Base-by-base conservation (phyloP, 371 early-diverging fungal genomes). In the Sporodiniella umbellata region DNA sequence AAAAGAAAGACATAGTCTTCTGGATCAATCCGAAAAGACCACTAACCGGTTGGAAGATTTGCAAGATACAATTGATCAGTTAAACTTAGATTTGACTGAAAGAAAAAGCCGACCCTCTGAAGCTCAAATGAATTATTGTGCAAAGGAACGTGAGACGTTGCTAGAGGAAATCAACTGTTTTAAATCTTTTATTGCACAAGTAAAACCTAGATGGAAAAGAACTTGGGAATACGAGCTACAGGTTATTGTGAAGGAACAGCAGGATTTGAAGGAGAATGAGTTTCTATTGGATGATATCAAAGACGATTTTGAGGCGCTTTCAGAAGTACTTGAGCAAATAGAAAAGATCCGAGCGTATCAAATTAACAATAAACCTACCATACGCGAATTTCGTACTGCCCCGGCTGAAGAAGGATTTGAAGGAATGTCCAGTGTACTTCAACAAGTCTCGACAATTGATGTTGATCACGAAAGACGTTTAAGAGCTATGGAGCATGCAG, bases 171-270 rank as follows among this genome's bases (percentile, higher is more conserved):
- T 84, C 30, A 68, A 72, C 15, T 72, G 77, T 26, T 80, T 88
- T 33, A 58, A 74, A 8, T 57, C 66, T 22, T 87, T 79, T 40
- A 81, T 92, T 46, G 70, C 70, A 38, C 74, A 81, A 12, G 75
- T 85, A 6, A 78, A 83, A 23, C 83, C 89, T 11, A 67, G 72
- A 4, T 92, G 92, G 92, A 90, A 90, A 55, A 85, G 81, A 68
- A 85, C 86, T 0, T 92, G 91, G 91, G 89, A 90, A 52, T 77
- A 79, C 11, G 91, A 90, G 59, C 63, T 92, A 30, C 86, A 92
- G 51, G 83, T 78, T 17, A 88, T 92, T 56, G 78, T 92, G 30
- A 84, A 85, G 53, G 91, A 90, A 46, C 91, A 92, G 58, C 77
- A 85, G 55, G 80, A 84, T 42, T 70, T 88, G 48, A 92, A 89